Evolutionary conservation across 306 rosid genomes (phyloP).

Genomic region (Cucurbita maxima): DNA sequence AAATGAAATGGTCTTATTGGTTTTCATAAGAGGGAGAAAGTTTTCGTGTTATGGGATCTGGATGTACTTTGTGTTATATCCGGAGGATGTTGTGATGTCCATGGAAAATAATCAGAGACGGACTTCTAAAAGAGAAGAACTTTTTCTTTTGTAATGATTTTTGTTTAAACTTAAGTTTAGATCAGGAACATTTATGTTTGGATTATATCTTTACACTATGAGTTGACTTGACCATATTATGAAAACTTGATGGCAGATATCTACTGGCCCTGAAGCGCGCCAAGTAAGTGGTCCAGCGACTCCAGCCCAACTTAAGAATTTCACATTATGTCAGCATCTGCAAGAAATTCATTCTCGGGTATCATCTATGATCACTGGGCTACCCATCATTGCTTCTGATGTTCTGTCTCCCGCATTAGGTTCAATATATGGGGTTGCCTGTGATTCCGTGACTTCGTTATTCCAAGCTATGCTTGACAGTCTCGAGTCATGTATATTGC

Average conservation of each 20-base stretch:
- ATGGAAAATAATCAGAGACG: background rate
- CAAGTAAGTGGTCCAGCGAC: constrained; percentile 89
- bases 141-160: background rate
- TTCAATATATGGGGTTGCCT: constrained; percentile 81
- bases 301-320: constrained; percentile 86
- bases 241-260: constrained; percentile 45
- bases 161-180: background rate
- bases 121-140: background rate
- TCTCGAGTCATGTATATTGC: constrained; percentile 86
- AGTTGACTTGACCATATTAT: background rate
- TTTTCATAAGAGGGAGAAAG: background rate
- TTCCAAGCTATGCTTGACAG: constrained; percentile 97
- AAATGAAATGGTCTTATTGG: background rate
- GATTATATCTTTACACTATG: background rate
- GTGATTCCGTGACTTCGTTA: constrained; percentile 75
- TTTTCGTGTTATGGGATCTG: background rate
- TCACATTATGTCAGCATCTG: constrained; percentile 70
- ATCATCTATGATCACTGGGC: constrained; percentile 49
- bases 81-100: background rate
- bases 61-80: background rate
- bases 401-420: constrained; percentile 86
- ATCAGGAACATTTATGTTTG: background rate
- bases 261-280: constrained; percentile 93
- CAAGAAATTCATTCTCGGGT: constrained; percentile 76
- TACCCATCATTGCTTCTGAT: constrained; percentile 82